Conservation (phyloP, 768 basidiomycete genomes). For the Leccinellum rugosiceps region DNA sequence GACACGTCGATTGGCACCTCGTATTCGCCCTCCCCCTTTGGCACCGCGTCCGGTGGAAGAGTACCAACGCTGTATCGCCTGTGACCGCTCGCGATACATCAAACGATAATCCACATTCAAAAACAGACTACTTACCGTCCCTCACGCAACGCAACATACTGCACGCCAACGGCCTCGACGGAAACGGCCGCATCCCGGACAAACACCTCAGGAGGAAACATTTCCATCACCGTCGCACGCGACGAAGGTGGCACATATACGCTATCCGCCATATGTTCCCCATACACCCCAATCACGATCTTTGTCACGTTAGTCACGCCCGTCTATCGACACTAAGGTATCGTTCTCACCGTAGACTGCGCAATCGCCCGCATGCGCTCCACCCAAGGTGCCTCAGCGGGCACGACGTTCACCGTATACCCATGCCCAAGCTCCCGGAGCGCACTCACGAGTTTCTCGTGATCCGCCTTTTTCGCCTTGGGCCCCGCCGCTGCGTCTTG, state of each 20-base stretch:
- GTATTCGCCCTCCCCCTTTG: slow-evolving; percentile 17
- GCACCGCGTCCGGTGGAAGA: slow-evolving; percentile 34
- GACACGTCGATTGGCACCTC: slow-evolving; percentile 38
- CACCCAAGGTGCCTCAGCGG: slow-evolving; percentile 52
- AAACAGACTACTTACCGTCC: slow-evolving; percentile 25
- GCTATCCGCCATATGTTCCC: slow-evolving; percentile 61
- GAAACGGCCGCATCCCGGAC: slow-evolving; percentile 59
- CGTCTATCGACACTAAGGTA: not conserved
- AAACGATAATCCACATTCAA: not conserved
- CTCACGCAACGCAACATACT: slow-evolving; percentile 60
- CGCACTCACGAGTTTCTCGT: slow-evolving; percentile 57
- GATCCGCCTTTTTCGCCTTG: slow-evolving; percentile 52
- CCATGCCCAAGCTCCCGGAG: slow-evolving; percentile 51
- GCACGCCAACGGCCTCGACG: slow-evolving; percentile 48
- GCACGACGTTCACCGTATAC: slow-evolving; percentile 55
- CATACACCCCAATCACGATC: slow-evolving; percentile 61
- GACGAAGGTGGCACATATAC: slow-evolving; percentile 64
- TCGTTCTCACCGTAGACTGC: slow-evolving; percentile 54
- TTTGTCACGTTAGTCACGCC: slow-evolving; percentile 21
- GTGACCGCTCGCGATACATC: not conserved
- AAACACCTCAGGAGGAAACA: slow-evolving; percentile 69
- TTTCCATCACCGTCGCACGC: slow-evolving; percentile 67
- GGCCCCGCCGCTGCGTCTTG: slow-evolving; percentile 52
- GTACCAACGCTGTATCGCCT: slow-evolving; percentile 37
- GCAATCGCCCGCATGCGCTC: slow-evolving; percentile 63